These are phyloP conservation scores for Diaporthe aspalathi DNA, from an alignment of 2,329 filamentous ascomycete genomes.

Conservation along the genomic window DNA sequence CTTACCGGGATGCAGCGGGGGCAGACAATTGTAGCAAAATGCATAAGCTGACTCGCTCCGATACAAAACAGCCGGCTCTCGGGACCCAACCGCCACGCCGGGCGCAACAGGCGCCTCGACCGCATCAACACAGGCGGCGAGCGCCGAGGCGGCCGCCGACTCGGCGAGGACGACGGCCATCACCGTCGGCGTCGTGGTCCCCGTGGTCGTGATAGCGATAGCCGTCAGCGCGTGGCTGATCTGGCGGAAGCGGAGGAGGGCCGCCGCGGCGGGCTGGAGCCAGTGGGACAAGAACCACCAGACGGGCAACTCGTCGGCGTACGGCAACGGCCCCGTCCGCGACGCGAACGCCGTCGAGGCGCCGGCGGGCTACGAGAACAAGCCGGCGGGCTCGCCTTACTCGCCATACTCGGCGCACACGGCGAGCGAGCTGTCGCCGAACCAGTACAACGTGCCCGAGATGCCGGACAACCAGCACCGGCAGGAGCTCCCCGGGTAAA, in stretches of 20 bases:
- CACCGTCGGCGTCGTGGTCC: constrained; percentile 15
- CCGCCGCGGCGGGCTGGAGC: not conserved
- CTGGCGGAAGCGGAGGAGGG: constrained; percentile 21
- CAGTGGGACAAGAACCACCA: constrained; percentile 13
- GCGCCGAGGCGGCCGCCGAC: not conserved
- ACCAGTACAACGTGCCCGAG: not conserved
- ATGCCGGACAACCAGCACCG: constrained; percentile 1
- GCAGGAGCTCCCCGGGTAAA: constrained; percentile 1
- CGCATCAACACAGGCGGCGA: not conserved
- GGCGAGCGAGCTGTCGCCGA: not conserved
- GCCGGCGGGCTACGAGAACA: constrained; percentile 17
- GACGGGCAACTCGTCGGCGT: constrained; percentile 11
- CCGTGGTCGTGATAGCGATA: constrained; percentile 14
- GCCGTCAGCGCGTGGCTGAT: constrained; percentile 2
- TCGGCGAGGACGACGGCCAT: not conserved
- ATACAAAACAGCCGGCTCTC: not conserved
- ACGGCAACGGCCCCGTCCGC: constrained; percentile 1
- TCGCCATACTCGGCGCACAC: not conserved
- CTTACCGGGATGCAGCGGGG: no score
- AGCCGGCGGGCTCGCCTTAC: not conserved
- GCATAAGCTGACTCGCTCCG: not conserved
- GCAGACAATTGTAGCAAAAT: no score
- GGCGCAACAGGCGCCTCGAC: constrained; percentile 1
- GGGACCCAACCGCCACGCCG: not conserved
- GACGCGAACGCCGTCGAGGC: constrained; percentile 26